Conservation (phyloP, 495 filamentous ascomycete species). For the Hyaloscypha bicolor region DNA sequence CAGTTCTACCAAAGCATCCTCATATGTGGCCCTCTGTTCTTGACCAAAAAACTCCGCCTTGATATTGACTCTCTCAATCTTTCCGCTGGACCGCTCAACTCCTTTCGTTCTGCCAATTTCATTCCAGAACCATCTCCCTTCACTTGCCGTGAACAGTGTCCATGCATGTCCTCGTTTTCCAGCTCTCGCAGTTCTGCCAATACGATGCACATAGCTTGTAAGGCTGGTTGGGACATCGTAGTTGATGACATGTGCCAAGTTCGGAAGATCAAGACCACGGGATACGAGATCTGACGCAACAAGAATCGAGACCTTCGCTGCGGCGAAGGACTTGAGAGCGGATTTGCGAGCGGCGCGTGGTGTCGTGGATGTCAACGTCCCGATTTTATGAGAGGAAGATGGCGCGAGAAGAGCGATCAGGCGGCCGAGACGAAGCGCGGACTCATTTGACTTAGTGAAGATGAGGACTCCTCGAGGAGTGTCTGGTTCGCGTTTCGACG, state of each 20-base stretch:
- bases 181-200: conserved; percentile 88
- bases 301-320: conserved; percentile 67
- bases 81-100: conserved; percentile 38
- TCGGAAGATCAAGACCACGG: conserved; percentile 84
- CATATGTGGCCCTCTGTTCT: conserved; percentile 43
- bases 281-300: conserved; percentile 91
- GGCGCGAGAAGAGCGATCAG: conserved; percentile 73
- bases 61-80: conserved; percentile 49
- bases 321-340: conserved; percentile 63
- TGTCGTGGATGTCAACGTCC: conserved; percentile 75
- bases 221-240: conserved; percentile 87
- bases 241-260: conserved; percentile 84
- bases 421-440: conserved; percentile 74
- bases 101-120: conserved; percentile 59
- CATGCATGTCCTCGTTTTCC: conserved; percentile 77
- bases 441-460: conserved; percentile 88
- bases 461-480: conserved; percentile 62
- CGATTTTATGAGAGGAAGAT: conserved; percentile 54
- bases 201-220: conserved; percentile 87
- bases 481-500: background rate
- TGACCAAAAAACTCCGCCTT: conserved; percentile 12
- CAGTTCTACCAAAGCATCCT: conserved; percentile 56
- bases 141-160: conserved; percentile 75
- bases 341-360: conserved; percentile 61
- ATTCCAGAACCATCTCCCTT: conserved; percentile 86